phyloP scores from a whole-genome alignment of 2,329 filamentous ascomycete species.

The Chalara sp. region DNA sequence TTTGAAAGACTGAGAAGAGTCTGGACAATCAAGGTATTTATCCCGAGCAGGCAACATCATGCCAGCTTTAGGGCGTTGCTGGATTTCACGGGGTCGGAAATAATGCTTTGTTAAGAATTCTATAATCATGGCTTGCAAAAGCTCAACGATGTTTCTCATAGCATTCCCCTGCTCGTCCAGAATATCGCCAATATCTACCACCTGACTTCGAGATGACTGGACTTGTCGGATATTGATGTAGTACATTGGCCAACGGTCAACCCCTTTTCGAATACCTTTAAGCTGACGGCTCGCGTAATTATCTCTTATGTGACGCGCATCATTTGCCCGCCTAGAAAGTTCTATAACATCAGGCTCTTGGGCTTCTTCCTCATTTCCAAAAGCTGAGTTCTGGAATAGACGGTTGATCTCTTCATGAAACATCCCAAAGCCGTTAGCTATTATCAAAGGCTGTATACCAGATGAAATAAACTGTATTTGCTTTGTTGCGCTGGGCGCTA shows the following conservation, averaged over 20 bases:
- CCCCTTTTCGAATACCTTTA: constrained; percentile 49
- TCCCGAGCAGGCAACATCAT: background rate
- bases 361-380: constrained; percentile 54
- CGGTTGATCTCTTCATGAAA: constrained; percentile 75
- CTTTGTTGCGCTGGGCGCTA: constrained; percentile 63
- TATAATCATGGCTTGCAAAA: constrained; percentile 61
- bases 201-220: background rate
- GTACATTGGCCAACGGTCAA: constrained; percentile 88
- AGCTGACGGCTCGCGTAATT: constrained; percentile 44
- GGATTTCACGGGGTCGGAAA: constrained; percentile 35
- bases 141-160: constrained; percentile 45
- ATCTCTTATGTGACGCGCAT: constrained; percentile 37
- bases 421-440: constrained; percentile 50
- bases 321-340: constrained; percentile 27
- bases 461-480: constrained; percentile 76
- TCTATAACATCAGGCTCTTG: constrained; percentile 29
- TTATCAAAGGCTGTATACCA: constrained; percentile 59
- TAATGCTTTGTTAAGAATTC: constrained; percentile 71
- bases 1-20: background rate
- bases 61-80: background rate
- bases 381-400: constrained; percentile 69
- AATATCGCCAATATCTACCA: constrained; percentile 30
- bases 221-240: constrained; percentile 58
- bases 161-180: constrained; percentile 39
- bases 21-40: background rate